Percentiles rank a stretch among this genome's conserved stretches.
Conservation (phyloP, 2,329 filamentous ascomycete species). For the Tolypocladium tundrense region DNA sequence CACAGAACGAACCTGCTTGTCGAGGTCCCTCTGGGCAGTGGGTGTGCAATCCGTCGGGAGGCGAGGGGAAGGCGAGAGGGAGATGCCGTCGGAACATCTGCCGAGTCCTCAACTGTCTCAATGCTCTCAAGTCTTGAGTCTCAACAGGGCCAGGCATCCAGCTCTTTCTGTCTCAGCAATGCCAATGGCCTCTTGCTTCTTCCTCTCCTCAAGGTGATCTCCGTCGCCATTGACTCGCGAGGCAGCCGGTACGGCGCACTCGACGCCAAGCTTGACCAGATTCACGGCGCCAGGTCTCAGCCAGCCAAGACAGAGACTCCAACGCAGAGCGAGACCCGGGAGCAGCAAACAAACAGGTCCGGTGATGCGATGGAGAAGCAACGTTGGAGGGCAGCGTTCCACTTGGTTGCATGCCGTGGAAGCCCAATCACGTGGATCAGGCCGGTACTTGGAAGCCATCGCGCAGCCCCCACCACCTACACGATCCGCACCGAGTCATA, state of each 20-base stretch:
- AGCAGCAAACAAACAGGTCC: too few species aligned
- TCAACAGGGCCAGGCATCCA: background rate
- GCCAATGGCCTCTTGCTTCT: background rate
- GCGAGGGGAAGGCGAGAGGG: background rate
- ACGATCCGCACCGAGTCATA: accelerated
- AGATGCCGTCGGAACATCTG: background rate
- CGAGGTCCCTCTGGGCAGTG: background rate
- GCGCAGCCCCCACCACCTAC: background rate
- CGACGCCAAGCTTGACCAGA: background rate
- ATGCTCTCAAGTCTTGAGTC: background rate
- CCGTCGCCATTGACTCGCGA: background rate
- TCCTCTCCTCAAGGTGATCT: background rate
- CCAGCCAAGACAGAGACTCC: background rate
- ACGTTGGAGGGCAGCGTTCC: background rate
- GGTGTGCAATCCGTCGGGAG: background rate
- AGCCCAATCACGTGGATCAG: background rate
- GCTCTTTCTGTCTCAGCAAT: background rate
- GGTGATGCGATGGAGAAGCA: too few species aligned
- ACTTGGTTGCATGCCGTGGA: background rate
- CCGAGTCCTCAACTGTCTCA: background rate
- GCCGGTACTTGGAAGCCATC: background rate
- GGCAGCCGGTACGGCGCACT: background rate
- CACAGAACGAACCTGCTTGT: background rate
- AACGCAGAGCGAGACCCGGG: background rate
- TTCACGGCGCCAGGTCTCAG: background rate